Percentiles rank a stretch among this genome's conserved stretches.
Evolutionary conservation across 2,329 filamentous ascomycete genomes (phyloP).

Genomic region (Aphanoascus verrucosus): DNA sequence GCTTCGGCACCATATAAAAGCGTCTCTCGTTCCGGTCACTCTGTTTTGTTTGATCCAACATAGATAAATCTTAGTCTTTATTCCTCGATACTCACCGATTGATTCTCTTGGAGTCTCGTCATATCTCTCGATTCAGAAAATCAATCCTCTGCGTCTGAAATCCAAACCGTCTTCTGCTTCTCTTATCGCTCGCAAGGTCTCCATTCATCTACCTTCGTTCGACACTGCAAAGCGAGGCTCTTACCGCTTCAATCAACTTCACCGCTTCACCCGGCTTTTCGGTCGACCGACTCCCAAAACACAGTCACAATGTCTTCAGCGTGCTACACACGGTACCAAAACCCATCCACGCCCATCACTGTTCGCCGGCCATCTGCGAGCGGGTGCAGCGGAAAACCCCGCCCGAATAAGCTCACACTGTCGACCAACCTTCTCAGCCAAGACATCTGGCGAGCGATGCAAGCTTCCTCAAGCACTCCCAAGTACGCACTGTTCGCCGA

Average conservation of each 20-base stretch:
- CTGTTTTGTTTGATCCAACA: not conserved
- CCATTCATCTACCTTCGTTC: too few species aligned
- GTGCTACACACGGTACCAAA: constrained; percentile 5
- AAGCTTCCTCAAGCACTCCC: constrained; percentile 25
- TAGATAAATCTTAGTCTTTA: not conserved
- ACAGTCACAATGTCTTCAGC: constrained; percentile 8
- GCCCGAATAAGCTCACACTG: not conserved
- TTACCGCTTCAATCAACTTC: not conserved
- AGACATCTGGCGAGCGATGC: constrained; percentile 32
- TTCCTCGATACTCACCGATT: not conserved
- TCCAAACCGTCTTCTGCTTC: too few species aligned
- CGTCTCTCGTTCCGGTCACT: not conserved
- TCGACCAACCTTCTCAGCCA: constrained; percentile 25
- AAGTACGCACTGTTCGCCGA: constrained; percentile 25
- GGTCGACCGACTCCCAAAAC: not conserved
- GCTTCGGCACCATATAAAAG: not conserved
- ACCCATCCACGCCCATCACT: constrained; percentile 1
- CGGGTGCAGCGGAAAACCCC: not conserved
- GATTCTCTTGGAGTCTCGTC: not conserved
- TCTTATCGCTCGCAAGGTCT: too few species aligned
- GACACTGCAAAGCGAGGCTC: too few species aligned
- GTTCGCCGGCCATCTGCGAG: not conserved
- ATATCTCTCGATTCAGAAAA: too few species aligned
- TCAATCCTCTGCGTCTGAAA: too few species aligned
- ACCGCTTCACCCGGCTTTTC: not conserved